Conservation (phyloP, 1,284 basidiomycete species). For the Tremellales sp. region DNA sequence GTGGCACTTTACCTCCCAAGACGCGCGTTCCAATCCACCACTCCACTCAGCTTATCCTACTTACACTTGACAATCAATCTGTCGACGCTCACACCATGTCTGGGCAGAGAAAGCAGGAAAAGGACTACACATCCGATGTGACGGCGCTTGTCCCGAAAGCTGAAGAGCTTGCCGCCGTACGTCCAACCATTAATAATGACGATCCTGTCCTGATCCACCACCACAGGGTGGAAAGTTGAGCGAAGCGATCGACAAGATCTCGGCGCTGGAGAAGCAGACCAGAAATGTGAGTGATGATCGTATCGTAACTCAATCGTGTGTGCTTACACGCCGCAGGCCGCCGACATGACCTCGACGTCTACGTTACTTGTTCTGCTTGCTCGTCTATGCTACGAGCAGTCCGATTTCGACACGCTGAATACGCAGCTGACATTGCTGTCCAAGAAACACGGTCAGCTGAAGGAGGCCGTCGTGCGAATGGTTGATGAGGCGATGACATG, state of each 20-base stretch:
- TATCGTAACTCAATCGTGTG: background rate
- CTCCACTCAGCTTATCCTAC: background rate
- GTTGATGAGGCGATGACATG: slow-evolving; percentile 80
- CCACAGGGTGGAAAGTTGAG: slow-evolving; percentile 64
- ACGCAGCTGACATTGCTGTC: slow-evolving; percentile 67
- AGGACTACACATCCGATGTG: slow-evolving; percentile 55
- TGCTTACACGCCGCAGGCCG: slow-evolving; percentile 59
- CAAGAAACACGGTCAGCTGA: slow-evolving; percentile 98
- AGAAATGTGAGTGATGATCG: slow-evolving; percentile 67
- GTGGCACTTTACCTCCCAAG: background rate
- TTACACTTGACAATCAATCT: background rate
- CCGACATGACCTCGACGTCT: slow-evolving; percentile 86
- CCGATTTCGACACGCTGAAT: slow-evolving; percentile 67
- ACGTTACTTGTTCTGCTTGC: slow-evolving; percentile 72
- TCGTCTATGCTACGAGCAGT: slow-evolving; percentile 63
- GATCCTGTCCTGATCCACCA: slow-evolving; percentile 8
- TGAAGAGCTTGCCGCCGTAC: slow-evolving; percentile 50
- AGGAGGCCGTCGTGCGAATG: slow-evolving; percentile 82
- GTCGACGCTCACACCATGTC: slow-evolving; percentile 30
- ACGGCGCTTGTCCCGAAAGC: slow-evolving; percentile 51
- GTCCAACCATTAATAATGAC: slow-evolving; percentile 6
- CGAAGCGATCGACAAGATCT: slow-evolving; percentile 84
- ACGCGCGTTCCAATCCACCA: background rate
- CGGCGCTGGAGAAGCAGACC: slow-evolving; percentile 89
- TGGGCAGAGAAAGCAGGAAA: slow-evolving; percentile 53